phyloP scores from a whole-genome alignment of 1,284 basidiomycete species.

The Trichosporon coremiiforme region DNA sequence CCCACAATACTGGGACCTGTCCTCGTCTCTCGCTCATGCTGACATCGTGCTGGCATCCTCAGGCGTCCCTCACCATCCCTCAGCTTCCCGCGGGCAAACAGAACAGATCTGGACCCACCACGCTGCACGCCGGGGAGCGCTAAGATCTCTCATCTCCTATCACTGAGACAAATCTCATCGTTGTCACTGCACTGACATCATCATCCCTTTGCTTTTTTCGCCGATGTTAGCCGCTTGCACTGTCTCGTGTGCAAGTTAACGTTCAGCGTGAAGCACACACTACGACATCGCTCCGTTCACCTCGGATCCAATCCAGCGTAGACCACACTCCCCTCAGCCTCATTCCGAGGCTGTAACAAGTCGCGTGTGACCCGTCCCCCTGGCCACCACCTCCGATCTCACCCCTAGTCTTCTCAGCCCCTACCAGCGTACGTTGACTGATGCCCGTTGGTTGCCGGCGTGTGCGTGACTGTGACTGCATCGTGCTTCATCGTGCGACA shows the following conservation, averaged over 20 bases:
- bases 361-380: neutral
- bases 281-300: neutral
- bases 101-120: constrained; percentile 7
- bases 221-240: too few species aligned
- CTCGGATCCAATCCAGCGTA: neutral
- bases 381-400: neutral
- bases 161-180: constrained; percentile 8
- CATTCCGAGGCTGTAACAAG: neutral
- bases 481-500: neutral
- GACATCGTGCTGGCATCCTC: neutral
- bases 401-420: neutral
- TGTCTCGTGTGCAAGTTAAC: too few species aligned
- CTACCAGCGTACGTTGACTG: neutral
- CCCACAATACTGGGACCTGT: neutral
- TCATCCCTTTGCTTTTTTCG: too few species aligned
- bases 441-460: neutral
- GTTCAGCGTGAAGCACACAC: neutral
- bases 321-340: neutral
- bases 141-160: constrained; percentile 10
- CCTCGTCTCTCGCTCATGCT: neutral
- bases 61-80: too few species aligned
- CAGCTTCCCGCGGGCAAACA: neutral
- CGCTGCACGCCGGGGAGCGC: neutral
- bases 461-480: neutral
- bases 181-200: neutral